Percentiles rank a stretch among this genome's conserved stretches.
These are phyloP conservation scores for Eucalyptus cloeziana DNA, from an alignment of 345 rosid genomes.

Conservation along the genomic window DNA sequence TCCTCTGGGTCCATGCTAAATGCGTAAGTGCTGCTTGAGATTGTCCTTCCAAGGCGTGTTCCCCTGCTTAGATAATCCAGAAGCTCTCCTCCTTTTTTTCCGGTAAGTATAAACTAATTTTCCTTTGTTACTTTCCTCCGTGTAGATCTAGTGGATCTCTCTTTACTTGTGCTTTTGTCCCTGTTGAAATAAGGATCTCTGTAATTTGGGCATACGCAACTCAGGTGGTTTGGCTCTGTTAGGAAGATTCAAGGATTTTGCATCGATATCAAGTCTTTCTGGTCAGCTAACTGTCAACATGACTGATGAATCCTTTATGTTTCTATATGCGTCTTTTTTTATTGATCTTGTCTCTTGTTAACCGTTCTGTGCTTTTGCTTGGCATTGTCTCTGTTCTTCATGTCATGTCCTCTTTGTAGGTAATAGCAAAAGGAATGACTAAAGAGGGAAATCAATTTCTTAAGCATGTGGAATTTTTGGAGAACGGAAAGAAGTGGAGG, in stretches of 20 bases:
- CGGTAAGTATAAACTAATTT: too few species aligned
- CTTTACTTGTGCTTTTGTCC: neutral
- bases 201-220: neutral
- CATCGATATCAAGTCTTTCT: neutral
- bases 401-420: neutral
- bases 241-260: neutral
- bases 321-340: neutral
- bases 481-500: too few species aligned
- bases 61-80: too few species aligned
- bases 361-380: neutral
- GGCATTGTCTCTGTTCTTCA: neutral
- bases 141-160: too few species aligned
- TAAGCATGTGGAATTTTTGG: accelerated
- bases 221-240: neutral
- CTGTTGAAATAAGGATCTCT: neutral
- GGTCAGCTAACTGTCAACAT: accelerated
- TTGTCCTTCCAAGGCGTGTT: too few species aligned
- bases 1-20: too few species aligned
- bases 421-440: neutral
- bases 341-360: neutral
- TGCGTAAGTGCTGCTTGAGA: too few species aligned
- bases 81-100: too few species aligned
- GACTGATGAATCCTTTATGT: accelerated
- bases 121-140: too few species aligned
- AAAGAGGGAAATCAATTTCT: accelerated